Evolutionary conservation across 1,139 yeast species (phyloP).

Genomic region (Candida glucosophila): DNA sequence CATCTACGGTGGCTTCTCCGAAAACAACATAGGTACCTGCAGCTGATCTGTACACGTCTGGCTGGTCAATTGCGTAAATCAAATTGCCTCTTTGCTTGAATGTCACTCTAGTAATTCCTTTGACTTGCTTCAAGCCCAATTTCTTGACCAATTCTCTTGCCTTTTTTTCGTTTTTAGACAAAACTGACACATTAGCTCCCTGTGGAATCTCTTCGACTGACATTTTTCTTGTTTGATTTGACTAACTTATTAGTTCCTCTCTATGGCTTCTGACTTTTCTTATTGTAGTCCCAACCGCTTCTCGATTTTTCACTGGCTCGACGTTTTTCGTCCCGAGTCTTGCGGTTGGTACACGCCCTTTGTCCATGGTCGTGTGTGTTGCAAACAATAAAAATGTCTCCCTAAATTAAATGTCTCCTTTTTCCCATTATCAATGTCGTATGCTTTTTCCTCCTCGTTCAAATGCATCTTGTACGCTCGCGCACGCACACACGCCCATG

Average conservation of each 20-base stretch:
- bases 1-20: slow-evolving; percentile 97
- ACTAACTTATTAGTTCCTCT: neutral
- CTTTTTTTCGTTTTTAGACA: slow-evolving; percentile 90
- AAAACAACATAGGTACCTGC: slow-evolving; percentile 95
- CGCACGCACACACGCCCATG: too few species aligned
- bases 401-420: too few species aligned
- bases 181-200: slow-evolving; percentile 79
- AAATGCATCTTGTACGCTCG: too few species aligned
- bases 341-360: too few species aligned
- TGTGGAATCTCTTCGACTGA: slow-evolving; percentile 66
- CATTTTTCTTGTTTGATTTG: slow-evolving; percentile 16
- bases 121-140: slow-evolving; percentile 83
- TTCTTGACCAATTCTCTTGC: slow-evolving; percentile 89
- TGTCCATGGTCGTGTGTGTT: too few species aligned
- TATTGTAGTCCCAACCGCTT: neutral
- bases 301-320: too few species aligned
- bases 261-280: neutral
- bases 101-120: slow-evolving; percentile 92
- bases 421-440: too few species aligned
- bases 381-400: too few species aligned
- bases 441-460: too few species aligned
- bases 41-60: slow-evolving; percentile 91
- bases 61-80: slow-evolving; percentile 85
- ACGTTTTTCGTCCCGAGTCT: too few species aligned
- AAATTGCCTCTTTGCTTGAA: slow-evolving; percentile 92